Evolutionary conservation across 306 rosid genomes (phyloP), one percentile per base, ranked within the genome.

Genomic region (Canavalia gladiata): DNA sequence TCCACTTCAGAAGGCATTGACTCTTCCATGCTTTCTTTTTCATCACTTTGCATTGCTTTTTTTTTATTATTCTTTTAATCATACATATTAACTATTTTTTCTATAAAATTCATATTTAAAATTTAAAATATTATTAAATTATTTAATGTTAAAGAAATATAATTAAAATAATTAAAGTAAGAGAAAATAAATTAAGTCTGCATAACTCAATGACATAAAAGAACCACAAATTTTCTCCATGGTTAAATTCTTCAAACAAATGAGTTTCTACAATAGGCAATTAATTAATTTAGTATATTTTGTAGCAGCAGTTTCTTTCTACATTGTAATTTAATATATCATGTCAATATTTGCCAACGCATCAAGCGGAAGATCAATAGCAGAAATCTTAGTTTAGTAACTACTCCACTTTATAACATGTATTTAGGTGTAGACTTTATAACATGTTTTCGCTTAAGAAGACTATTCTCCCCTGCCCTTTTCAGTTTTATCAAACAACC

Each of bases 21-120:
- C 80, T 81, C n/a, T 63, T 31, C 4, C 65, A 1, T 1, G 67
- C 31, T 47, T 37, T 60, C 56, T 5, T 58, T 69, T 52, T 65
- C 49, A 4, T 10, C 1, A 7, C 8, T 25, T 56, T 56, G 8
- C 63, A 7, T 30, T 57, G 8, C 13, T 4, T 60, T 11, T 1
- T 59, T 31, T 58, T 58, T 30, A 2, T 28, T 30, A 12, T 9
- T 2, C 0, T 47, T 9, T 47, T 47, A 37, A 13, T 39, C 29
- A 6, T 64, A n/a, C 11, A 35, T 12, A 31, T 34, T 5, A 6
- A 13, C 46, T 5, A 12, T 41, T 65, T 65, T 65, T 31, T 18
- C 25, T 18, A 18, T 18, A 18, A 18, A 18, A 18, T 18, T 18
- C 25, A 18, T 18, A 18, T 18, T 18, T 18, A 18, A 18, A 18